Evolutionary conservation across 192 early-diverging fungal genomes (phyloP).

Genomic region (Umbelopsis sp.): DNA sequence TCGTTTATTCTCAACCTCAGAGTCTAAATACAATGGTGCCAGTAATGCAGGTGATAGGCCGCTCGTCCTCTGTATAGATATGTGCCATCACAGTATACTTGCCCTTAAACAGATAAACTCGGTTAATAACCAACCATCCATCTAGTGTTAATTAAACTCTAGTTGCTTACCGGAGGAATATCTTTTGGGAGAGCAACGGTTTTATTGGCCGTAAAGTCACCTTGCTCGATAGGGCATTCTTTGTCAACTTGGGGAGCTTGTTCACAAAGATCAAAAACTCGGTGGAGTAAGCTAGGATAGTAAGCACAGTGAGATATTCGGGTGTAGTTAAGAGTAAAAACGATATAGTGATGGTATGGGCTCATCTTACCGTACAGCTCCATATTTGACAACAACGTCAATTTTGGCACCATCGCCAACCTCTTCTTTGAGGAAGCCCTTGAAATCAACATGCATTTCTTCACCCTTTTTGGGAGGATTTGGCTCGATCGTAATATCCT

Average conservation of each 20-base stretch:
- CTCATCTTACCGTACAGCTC: constrained; percentile 34
- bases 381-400: constrained; percentile 51
- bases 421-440: constrained; percentile 38
- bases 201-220: constrained; percentile 40
- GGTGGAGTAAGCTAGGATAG: constrained; percentile 34
- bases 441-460: constrained; percentile 44
- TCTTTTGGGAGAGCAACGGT: constrained; percentile 56
- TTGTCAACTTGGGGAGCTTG: constrained; percentile 41
- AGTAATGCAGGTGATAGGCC: constrained; percentile 47
- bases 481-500: constrained; percentile 44
- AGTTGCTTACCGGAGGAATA: constrained; percentile 34
- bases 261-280: constrained; percentile 55
- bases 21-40: constrained; percentile 30
- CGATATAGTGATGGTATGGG: too few species aligned
- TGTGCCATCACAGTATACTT: constrained; percentile 51
- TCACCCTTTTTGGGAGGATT: constrained; percentile 53
- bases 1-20: constrained; percentile 25
- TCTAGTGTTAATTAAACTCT: background rate
- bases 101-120: constrained; percentile 38
- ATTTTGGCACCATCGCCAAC: constrained; percentile 48
- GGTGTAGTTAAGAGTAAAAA: background rate
- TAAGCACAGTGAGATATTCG: background rate
- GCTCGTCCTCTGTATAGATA: constrained; percentile 36
- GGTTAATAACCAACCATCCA: too few species aligned
- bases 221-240: constrained; percentile 49